Evolutionary conservation across 23 red algal species (phyloP), one percentile per base, ranked within the genome.

Genomic region (Gracilaria domingensis): DNA sequence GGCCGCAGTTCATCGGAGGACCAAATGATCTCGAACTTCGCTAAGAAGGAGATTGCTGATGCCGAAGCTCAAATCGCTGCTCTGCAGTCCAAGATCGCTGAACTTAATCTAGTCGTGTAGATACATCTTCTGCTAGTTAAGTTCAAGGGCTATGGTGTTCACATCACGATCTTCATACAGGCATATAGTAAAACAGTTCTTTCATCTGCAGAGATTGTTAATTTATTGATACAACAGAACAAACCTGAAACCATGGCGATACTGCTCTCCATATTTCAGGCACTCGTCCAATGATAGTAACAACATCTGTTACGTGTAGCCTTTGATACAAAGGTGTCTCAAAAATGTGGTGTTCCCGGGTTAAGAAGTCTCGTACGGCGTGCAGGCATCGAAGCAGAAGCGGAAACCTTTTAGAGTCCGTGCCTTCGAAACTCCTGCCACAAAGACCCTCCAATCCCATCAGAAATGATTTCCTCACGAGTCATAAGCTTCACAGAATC

Each of bases 21-120:
- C 11, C 53, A 51, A 7, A 88, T 59, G 89, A 77, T 84, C 39
- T 55, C 47, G 12, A 74, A 42, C 34, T 76, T 42, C 75, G 89
- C 55, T 40, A 18, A 92, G 70, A 79, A 29, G 79, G 89, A 92
- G 44, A 75, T 76, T n/a, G 80, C 70, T 37, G 92, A 86, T 0
- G 82, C 77, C n/a, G 56, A 71, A 39, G 29, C 55, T 16, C 76
- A 94, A 70, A 94, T 88, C 40, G 84, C 73, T 2, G 74, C 62
- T 12, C 62, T 94, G 75, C 32, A 87, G 32, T 49, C 92, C 23
- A 94, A 88, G 83, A 87, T 88, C 42, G 69, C 54, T 13, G 84
- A 81, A 55, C 92, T 94, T 25, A 56, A 47, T 39, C 40, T 51
- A 24, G 80, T 42, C 25, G 29, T 71, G 2, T 88, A 77, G 49